Base-by-base conservation (phyloP, 805 yeast genomes). In the Saturnispora serradocipensis region DNA sequence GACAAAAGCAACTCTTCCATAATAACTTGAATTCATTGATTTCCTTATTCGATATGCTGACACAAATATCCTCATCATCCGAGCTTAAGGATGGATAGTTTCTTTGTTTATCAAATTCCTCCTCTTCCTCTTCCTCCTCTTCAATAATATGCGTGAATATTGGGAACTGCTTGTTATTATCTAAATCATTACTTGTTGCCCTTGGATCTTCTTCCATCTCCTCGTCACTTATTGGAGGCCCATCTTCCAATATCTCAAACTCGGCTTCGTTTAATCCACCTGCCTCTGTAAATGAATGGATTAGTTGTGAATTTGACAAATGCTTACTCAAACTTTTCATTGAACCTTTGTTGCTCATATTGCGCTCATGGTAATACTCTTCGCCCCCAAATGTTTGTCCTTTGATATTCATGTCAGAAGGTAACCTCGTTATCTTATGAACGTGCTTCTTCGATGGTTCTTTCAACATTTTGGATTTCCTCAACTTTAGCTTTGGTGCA, bases 391-490 rank as follows among this genome's bases (percentile, higher is more conserved):
- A 50, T 3, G 20, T 32, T 7, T 45, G 46, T 6, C 49, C 46
- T 35, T 24, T 45, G 18, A 50, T 50, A 40, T 50, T 27, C 49
- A 50, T 50, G 5, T 42, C 34, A 7, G 53, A 50, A 20, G 53
- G 49, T n/a, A 34, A 22, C 11, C 47, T 58, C 0, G 64, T 58
- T 6, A 64, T 46, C 47, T 52, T 61, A 32, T 63, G 57, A 7
- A 64, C 39, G 45, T 61, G 65, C 25, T 57, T 59, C 25, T 50
- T 56, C 13, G 67, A 65, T 2, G 64, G 56, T n/a, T 58, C 51
- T 38, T 58, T 58, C 51, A 63, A 58, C n/a, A 57, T 48, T 52
- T 59, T 62, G 24, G 61, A 53, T 44, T 58, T 61, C 35, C 61
- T 61, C 40, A 61, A 51, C 38, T 54, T 60, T 22, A 66, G 50